Conservation (phyloP, 192 early-diverging fungal species). For the Spinellus fusiger region DNA sequence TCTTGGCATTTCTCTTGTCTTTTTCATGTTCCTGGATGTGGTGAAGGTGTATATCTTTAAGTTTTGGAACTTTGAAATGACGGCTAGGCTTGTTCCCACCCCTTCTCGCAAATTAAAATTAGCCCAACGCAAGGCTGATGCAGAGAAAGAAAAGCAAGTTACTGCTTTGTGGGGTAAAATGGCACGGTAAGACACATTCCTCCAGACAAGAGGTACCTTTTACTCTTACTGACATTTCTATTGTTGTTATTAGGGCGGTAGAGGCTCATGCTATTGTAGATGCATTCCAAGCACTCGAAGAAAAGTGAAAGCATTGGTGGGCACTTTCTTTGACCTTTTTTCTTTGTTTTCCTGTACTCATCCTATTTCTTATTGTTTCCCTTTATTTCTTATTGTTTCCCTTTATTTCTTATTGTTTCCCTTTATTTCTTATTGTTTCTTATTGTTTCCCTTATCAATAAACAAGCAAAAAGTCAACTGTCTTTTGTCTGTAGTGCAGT, state of each 20-base stretch:
- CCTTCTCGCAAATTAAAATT: conserved; percentile 57
- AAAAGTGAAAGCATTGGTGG: conserved; percentile 3
- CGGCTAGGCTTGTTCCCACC: conserved; percentile 78
- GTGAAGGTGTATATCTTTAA: conserved; percentile 88
- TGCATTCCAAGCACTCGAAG: conserved; percentile 14
- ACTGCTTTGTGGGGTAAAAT: conserved; percentile 35
- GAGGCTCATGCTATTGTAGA: conserved; percentile 15
- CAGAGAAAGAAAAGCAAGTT: conserved; percentile 42
- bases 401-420: no score
- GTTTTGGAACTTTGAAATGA: conserved; percentile 86
- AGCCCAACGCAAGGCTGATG: conserved; percentile 40
- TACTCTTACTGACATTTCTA: not conserved
- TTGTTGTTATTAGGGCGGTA: conserved; percentile 4
- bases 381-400: no score
- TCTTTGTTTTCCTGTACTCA: not conserved
- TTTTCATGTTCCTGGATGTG: conserved; percentile 79
- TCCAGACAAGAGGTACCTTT: not conserved
- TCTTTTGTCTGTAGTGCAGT: no score
- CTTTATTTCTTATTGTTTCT: no score
- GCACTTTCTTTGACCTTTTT: conserved; percentile 9
- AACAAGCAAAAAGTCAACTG: no score
- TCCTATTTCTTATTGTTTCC: conserved; percentile 3
- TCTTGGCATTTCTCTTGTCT: conserved; percentile 70
- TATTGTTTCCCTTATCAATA: no score
- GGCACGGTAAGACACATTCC: conserved; percentile 10